A percentile compares a stretch with the other conserved stretches of the same genome.
Evolutionary conservation across 805 yeast species (phyloP).

Genomic region (Lipomyces orientalis): DNA sequence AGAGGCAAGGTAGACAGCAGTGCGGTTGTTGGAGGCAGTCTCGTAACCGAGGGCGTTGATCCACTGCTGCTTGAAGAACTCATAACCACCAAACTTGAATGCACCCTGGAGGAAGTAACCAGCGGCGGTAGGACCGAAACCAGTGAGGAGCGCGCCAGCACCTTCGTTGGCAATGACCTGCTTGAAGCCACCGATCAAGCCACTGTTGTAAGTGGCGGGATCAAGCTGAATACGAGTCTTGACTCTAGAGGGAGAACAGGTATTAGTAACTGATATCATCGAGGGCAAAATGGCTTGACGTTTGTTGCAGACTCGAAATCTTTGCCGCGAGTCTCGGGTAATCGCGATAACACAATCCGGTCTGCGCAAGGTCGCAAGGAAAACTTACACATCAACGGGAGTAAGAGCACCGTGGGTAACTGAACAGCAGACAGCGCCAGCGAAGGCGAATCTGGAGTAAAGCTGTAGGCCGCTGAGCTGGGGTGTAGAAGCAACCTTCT

Average conservation of each 20-base stretch:
- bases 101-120: conserved; percentile 73
- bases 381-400: conserved; percentile 69
- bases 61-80: conserved; percentile 82
- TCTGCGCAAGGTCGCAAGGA: too few species aligned
- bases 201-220: conserved; percentile 65
- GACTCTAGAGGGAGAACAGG: too few species aligned
- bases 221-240: conserved; percentile 91
- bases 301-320: too few species aligned
- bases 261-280: too few species aligned
- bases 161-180: conserved; percentile 79
- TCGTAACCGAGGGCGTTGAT: conserved; percentile 67
- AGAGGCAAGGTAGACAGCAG: conserved; percentile 77
- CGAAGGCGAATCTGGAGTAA: too few species aligned
- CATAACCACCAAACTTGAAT: conserved; percentile 95
- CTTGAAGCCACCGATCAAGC: conserved; percentile 78
- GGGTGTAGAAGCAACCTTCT: too few species aligned
- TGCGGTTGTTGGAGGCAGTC: conserved; percentile 64
- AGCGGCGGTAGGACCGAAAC: conserved; percentile 78
- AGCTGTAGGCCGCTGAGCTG: too few species aligned
- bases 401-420: conserved; percentile 85
- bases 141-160: conserved; percentile 73
- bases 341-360: too few species aligned
- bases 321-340: too few species aligned
- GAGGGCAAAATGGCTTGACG: too few species aligned
- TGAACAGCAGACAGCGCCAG: too few species aligned